Base-by-base conservation (phyloP, 352 stramenopile genomes). In the Pythium aquatile region DNA sequence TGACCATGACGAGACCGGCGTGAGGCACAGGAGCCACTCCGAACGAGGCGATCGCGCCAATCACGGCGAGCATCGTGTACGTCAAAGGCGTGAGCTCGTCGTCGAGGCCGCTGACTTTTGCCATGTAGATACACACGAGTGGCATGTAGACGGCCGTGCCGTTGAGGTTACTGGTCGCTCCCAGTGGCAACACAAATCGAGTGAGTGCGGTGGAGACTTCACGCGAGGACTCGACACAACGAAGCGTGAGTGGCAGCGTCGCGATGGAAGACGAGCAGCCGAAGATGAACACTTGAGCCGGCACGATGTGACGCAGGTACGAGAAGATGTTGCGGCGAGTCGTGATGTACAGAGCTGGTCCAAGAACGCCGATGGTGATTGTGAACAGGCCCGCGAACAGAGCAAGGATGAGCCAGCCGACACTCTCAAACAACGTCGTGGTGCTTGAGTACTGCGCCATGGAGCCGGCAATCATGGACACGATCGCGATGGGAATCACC, bases 191-290 rank as follows among this genome's bases (percentile, higher is more conserved):
- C 28, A 90, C 73, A 48, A 92, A 91, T 24, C 80, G 75, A 8
- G 79, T 76, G 5, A 92, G 63, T 39, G 83, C 65, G 44, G 69
- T 73, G 29, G 83, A 87, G 24, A 92, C 81, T 61, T 90, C 74
- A 16, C 76, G 78, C 13, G 83, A 85, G 14, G 75, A 63, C 57
- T 91, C 84, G 37, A 93, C 77, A 59, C 81, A 93, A 10, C 81
- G 84, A 74, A 91, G 76, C 17, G 84, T 93, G 54, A 93, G 79
- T 1, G 83, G 85, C 55, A 94, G 70, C 65, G 83, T 91, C 32
- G 83, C 85, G 51, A 93, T 88, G 33, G 85, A 94, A 16, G 83
- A 93, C 42, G 82, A 87, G 55, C 79, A 94, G 11, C 81, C 81
- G 58, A 91, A 81, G 33, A 88, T 83, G 61, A 94, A 94, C 33